A percentile compares a stretch with the other conserved stretches of the same genome.
Evolutionary conservation across 1,139 yeast genomes (phyloP).

Genomic region (Suhomyces maxii): DNA sequence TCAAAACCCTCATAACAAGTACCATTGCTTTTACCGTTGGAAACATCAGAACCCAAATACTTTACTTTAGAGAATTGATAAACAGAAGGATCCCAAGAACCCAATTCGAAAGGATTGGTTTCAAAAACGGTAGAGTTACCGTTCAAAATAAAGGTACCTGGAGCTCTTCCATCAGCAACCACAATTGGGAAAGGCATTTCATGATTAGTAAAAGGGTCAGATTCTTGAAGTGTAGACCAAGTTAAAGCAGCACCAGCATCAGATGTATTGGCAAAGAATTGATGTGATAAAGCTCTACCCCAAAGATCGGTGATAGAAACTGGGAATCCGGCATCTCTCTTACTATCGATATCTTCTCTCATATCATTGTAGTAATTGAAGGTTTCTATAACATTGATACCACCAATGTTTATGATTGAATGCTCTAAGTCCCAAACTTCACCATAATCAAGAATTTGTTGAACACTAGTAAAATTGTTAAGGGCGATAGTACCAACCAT

Average conservation of each 20-base stretch:
- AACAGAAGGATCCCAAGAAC: constrained; percentile 84
- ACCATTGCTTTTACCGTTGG: constrained; percentile 47
- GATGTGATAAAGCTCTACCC: constrained; percentile 85
- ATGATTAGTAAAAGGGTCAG: constrained; percentile 53
- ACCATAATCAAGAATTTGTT: constrained; percentile 50
- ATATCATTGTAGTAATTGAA: constrained; percentile 56
- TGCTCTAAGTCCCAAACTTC: constrained; percentile 71
- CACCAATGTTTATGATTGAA: constrained; percentile 67
- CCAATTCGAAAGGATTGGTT: constrained; percentile 78
- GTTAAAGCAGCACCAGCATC: constrained; percentile 64
- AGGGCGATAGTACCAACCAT: constrained; percentile 75
- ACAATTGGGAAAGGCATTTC: constrained; percentile 84
- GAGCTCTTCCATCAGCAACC: constrained; percentile 77
- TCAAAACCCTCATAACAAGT: constrained; percentile 39
- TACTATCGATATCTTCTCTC: constrained; percentile 53
- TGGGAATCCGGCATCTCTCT: constrained; percentile 75
- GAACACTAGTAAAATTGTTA: constrained; percentile 79
- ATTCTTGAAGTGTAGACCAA: constrained; percentile 60
- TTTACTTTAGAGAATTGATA: constrained; percentile 65
- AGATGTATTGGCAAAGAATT: constrained; percentile 59
- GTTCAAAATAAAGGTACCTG: constrained; percentile 56
- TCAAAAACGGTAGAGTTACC: constrained; percentile 76
- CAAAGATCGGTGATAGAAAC: constrained; percentile 84
- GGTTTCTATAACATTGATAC: constrained; percentile 60
- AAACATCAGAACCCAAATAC: constrained; percentile 70